phyloP scores from a whole-genome alignment of 2,329 filamentous ascomycete genomes.

The Diplodia mutila region DNA sequence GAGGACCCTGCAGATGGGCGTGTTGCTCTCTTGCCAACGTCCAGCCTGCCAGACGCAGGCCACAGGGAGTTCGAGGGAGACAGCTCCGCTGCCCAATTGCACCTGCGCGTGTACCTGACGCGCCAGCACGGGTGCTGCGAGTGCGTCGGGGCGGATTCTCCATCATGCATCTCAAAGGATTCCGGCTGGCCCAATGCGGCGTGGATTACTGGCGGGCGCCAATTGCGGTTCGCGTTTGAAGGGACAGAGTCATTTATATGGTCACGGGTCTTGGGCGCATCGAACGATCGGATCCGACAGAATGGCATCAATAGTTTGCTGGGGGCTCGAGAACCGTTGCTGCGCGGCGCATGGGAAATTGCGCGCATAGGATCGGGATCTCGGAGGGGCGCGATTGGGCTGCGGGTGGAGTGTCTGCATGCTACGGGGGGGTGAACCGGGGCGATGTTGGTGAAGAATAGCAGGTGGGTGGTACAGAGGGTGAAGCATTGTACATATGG shows the following conservation, averaged over 20 bases:
- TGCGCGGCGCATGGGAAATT: constrained; percentile 19
- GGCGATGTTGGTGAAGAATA: constrained; percentile 19
- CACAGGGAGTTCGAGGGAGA: not conserved
- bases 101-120: not conserved
- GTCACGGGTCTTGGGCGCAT: constrained; percentile 17
- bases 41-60: too few relatives aligned
- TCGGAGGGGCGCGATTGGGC: constrained; percentile 21
- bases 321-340: constrained; percentile 16
- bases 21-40: too few relatives aligned
- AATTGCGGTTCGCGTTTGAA: constrained; percentile 18
- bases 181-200: constrained; percentile 8
- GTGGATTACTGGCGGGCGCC: constrained; percentile 3
- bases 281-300: constrained; percentile 21
- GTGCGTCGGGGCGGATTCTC: not conserved
- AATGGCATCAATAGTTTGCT: constrained; percentile 21
- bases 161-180: not conserved
- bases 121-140: not conserved
- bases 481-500: constrained; percentile 12
- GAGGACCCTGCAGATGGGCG: constrained; percentile 7
- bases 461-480: not conserved
- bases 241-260: constrained; percentile 22
- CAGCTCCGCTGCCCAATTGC: not conserved
- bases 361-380: constrained; percentile 21
- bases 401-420: constrained; percentile 8
- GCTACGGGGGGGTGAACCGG: not conserved